A percentile compares a stretch with the other conserved stretches of the same genome.
These are phyloP conservation scores for Canavalia gladiata DNA, from an alignment of 306 rosid genomes.

Conservation along the genomic window DNA sequence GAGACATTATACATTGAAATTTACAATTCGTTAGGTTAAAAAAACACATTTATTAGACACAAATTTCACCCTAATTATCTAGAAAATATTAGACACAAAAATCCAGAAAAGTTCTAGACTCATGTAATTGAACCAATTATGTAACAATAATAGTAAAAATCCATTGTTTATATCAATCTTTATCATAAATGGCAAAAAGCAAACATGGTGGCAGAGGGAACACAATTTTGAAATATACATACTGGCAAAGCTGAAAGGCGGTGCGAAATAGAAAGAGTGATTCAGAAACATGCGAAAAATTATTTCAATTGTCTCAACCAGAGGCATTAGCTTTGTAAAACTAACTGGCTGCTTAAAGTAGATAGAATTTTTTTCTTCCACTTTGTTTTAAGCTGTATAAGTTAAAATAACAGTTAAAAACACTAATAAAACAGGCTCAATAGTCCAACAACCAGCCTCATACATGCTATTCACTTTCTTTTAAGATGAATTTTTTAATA, in stretches of 20 bases:
- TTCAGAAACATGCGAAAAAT: neutral
- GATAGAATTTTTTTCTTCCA: neutral
- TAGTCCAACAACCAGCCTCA: constrained; percentile 6
- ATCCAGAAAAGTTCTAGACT: constrained; percentile 33
- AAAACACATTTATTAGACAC: neutral
- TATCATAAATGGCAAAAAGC: constrained; percentile 26
- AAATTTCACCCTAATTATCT: constrained; percentile 20
- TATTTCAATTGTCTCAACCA: neutral
- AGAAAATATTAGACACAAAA: constrained; percentile 32
- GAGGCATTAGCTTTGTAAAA: constrained; percentile 9
- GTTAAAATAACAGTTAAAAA: constrained; percentile 13
- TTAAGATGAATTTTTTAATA: neutral
- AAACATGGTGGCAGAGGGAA: neutral
- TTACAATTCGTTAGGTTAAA: constrained; percentile 2
- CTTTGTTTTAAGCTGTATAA: constrained; percentile 5
- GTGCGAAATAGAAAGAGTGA: neutral
- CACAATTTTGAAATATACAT: constrained; percentile 27
- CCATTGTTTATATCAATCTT: constrained; percentile 23
- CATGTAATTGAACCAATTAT: constrained; percentile 25
- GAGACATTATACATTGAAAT: neutral
- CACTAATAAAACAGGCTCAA: neutral
- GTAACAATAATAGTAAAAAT: constrained; percentile 29
- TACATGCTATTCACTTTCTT: constrained; percentile 3
- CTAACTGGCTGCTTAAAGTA: constrained; percentile 1
- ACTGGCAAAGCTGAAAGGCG: constrained; percentile 13